phyloP scores from a whole-genome alignment of 2,329 filamentous ascomycete species.

The Aspergillus phoenicis region DNA sequence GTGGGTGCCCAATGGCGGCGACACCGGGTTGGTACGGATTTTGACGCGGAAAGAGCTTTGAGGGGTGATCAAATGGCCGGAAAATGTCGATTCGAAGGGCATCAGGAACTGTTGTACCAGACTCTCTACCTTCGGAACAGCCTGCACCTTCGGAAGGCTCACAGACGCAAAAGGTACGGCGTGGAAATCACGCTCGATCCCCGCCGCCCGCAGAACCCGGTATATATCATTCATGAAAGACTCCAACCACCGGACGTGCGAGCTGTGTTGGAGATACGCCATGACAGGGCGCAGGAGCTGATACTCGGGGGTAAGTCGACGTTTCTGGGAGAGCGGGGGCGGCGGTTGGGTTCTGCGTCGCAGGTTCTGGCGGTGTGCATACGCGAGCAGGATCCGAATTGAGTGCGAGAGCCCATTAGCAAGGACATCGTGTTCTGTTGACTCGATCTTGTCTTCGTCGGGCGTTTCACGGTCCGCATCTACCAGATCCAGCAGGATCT shows the following conservation, averaged over 20 bases:
- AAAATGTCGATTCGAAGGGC: conserved; percentile 48
- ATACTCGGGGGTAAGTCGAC: conserved; percentile 54
- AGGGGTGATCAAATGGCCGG: conserved; percentile 38
- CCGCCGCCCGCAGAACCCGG: conserved; percentile 35
- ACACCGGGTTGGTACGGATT: conserved; percentile 38
- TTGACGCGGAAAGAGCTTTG: conserved; percentile 41
- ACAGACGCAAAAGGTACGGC: conserved; percentile 31
- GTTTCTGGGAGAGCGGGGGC: conserved; percentile 55
- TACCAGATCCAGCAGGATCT: conserved; percentile 69
- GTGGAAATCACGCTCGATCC: conserved; percentile 33
- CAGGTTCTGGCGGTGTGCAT: conserved; percentile 75
- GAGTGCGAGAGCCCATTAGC: conserved; percentile 68
- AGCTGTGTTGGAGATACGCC: conserved; percentile 55
- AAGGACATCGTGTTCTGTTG: conserved; percentile 43
- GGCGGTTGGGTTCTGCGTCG: conserved; percentile 66
- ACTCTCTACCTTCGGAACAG: conserved; percentile 38
- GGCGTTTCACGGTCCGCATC: conserved; percentile 52
- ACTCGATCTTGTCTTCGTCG: conserved; percentile 30
- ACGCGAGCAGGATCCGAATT: conserved; percentile 74
- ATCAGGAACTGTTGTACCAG: conserved; percentile 46
- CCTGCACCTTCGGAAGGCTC: conserved; percentile 15
- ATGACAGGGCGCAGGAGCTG: conserved; percentile 63
- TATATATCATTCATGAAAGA: conserved; percentile 36
- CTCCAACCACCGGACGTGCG: conserved; percentile 38
- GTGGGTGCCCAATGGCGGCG: conserved; percentile 40